Base-by-base conservation (phyloP, 257 asterid genomes). In the Solanum acaule region DNA sequence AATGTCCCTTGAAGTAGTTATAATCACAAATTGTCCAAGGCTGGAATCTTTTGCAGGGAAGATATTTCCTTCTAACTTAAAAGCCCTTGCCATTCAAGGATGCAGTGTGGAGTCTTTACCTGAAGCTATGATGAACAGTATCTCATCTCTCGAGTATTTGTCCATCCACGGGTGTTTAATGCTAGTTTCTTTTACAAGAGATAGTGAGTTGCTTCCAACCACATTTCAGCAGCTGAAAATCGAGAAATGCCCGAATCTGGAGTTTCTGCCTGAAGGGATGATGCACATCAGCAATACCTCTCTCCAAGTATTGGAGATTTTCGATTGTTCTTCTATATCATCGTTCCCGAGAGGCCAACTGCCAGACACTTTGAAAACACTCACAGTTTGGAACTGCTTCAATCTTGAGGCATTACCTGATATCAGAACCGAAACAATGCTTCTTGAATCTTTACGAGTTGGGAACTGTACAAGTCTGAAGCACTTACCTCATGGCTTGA, bases 201-300 rank as follows among this genome's bases (percentile, higher is more conserved):
- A 44, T 33, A 88, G 82, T 42, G 76, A 70, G 82, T 85, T 71
- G 35, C 71, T 88, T 46, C 93, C 94, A 61, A 93, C 92, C 71
- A 92, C 93, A 31, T 92, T 89, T 89, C 92, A 93, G 88, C 93
- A 92, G 65, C 90, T 93, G 87, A 90, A 90, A 11, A 73, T 92
- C 20, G 94, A 91, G 89, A 86, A 68, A 31, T 91, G 94, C 76
- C 93, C 93, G 70, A 83, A 87, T 84, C 88, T 91, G 40, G 94
- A 93, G 91, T 88, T 86, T 77, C 94, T 93, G 63, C 94, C 94
- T 35, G 89, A 88, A 88, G 94, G 93, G 67, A 89, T 92, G 90
- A 93, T 90, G 91, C 92, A 90, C 83, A 86, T 65, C 82, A 89
- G 44, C 85, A 91, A 93, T 44, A 71, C 33, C 3, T 91, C 40